Conservation (phyloP, 1,284 basidiomycete genomes). For the Tilletia caries region DNA sequence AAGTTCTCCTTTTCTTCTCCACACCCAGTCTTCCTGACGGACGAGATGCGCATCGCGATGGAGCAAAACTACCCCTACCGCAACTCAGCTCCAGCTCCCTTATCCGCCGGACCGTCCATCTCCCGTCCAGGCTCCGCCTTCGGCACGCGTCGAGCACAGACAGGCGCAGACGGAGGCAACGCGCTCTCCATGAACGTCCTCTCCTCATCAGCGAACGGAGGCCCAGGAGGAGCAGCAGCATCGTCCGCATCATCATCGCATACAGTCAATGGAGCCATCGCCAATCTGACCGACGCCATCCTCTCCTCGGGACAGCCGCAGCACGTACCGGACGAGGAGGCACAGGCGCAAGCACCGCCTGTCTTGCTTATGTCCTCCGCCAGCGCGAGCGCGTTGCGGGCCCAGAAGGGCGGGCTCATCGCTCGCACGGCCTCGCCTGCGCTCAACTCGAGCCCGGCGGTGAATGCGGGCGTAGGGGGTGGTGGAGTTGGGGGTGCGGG, state of each 20-base stretch:
- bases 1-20: background rate
- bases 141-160: slow-evolving; percentile 15
- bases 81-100: slow-evolving; percentile 29
- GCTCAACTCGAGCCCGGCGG: background rate
- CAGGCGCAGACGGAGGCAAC: background rate
- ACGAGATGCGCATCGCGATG: slow-evolving; percentile 43
- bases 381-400: background rate
- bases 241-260: background rate
- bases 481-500: too few species aligned
- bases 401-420: background rate
- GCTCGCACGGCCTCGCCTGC: background rate
- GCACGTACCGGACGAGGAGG: background rate
- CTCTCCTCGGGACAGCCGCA: background rate
- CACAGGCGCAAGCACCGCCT: background rate
- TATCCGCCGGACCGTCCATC: slow-evolving; percentile 28
- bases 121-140: slow-evolving; percentile 33
- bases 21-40: slow-evolving; percentile 42
- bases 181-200: background rate
- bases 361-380: background rate
- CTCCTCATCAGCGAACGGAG: background rate
- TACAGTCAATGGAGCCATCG: background rate
- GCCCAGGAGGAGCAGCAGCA: background rate
- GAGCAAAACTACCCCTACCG: slow-evolving; percentile 37
- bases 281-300: background rate
- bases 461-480: too few species aligned